Conservation (phyloP, 2,329 filamentous ascomycete species). For the Penicillium sp. region DNA sequence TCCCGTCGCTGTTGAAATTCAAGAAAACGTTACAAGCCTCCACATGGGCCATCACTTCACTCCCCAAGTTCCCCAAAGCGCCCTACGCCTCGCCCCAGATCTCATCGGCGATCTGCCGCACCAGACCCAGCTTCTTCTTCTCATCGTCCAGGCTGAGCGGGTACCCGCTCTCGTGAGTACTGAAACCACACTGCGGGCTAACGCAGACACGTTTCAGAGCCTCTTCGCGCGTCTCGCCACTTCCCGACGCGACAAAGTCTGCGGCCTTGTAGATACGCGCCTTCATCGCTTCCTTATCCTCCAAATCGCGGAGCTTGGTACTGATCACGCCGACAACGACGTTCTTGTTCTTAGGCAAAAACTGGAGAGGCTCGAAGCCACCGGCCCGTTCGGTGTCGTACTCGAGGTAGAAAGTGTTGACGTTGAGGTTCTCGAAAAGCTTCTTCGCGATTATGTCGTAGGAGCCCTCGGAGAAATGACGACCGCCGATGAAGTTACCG, state of each 20-base stretch:
- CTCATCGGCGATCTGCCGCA: conserved; percentile 72
- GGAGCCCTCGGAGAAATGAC: conserved; percentile 68
- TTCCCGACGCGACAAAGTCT: conserved; percentile 70
- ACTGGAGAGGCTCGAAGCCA: conserved; percentile 67
- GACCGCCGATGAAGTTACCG: conserved; percentile 67
- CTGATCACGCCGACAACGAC: conserved; percentile 68
- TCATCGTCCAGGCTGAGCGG: conserved; percentile 70
- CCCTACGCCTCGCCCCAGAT: conserved; percentile 59
- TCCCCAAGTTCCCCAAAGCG: neutral
- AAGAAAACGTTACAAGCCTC: conserved; percentile 10
- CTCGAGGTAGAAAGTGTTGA: conserved; percentile 71
- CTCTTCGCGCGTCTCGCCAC: conserved; percentile 65
- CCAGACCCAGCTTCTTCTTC: conserved; percentile 71
- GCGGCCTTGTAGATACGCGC: conserved; percentile 63
- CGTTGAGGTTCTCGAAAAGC: conserved; percentile 65
- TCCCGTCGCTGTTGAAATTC: conserved; percentile 22
- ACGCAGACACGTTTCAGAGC: conserved; percentile 70
- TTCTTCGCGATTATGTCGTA: conserved; percentile 71
- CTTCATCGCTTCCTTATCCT: conserved; percentile 68
- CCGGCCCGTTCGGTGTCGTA: conserved; percentile 69
- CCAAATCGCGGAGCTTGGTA: conserved; percentile 65
- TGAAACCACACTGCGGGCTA: conserved; percentile 75
- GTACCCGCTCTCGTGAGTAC: conserved; percentile 75
- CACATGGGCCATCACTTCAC: neutral
- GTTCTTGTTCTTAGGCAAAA: conserved; percentile 64